These are phyloP conservation scores for Fusarium sp. DNA, from an alignment of 2,329 filamentous ascomycete genomes.

Conservation along the genomic window DNA sequence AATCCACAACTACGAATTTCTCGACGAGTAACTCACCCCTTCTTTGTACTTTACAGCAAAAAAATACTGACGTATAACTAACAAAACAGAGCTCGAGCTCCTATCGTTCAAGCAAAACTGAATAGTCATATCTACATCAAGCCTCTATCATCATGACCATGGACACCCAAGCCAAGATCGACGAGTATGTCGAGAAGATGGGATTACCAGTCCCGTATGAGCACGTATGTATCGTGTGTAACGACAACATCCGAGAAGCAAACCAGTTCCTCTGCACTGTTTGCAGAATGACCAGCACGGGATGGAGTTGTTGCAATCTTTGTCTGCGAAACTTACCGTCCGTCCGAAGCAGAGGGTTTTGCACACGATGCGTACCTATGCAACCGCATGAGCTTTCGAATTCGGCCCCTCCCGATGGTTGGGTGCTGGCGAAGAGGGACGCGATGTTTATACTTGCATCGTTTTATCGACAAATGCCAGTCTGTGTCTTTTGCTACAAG, in stretches of 20 bases:
- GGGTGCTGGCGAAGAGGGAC: background rate
- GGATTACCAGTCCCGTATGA: background rate
- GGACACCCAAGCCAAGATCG: background rate
- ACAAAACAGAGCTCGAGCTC: no score
- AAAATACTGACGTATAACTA: no score
- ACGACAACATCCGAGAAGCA: background rate
- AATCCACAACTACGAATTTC: no score
- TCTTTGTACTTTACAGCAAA: no score
- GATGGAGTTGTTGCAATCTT: slow-evolving; percentile 10
- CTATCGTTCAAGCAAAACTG: no score
- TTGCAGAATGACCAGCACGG: background rate
- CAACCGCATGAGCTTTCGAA: background rate
- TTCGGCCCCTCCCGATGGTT: background rate
- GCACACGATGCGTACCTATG: slow-evolving; percentile 4
- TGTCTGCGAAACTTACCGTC: background rate
- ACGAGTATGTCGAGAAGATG: background rate
- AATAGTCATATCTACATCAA: background rate
- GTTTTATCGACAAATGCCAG: background rate
- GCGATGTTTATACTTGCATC: slow-evolving; percentile 3
- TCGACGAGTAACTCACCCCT: no score
- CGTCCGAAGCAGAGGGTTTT: slow-evolving; percentile 4
- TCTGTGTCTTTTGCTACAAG: background rate
- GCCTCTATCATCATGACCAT: background rate
- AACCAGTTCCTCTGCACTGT: background rate
- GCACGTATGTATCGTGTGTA: slow-evolving; percentile 12